Percentiles rank a stretch among this genome's conserved stretches.
phyloP scores from a whole-genome alignment of 208 protist species.

The Angomonas deanei region DNA sequence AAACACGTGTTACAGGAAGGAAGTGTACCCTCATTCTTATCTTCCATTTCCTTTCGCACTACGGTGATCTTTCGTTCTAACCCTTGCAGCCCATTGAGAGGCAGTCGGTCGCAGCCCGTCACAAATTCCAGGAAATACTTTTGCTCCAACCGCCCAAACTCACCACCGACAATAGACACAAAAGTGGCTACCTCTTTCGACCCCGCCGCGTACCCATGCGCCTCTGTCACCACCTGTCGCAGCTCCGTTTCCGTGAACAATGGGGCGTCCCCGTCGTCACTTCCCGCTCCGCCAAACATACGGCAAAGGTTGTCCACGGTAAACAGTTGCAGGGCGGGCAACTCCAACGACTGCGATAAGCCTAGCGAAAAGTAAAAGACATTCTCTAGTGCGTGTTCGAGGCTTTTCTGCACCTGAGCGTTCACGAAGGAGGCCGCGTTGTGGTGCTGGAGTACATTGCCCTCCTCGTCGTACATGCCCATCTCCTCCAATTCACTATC shows the following conservation, averaged over 20 bases:
- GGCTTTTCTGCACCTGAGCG: constrained; percentile 13
- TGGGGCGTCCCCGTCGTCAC: constrained; percentile 11
- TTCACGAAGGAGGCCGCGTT: constrained; percentile 31
- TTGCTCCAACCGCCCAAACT: constrained; percentile 66
- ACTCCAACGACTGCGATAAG: constrained; percentile 53
- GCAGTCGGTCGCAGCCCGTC: constrained; percentile 78
- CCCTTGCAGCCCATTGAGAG: constrained; percentile 67
- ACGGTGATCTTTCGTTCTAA: constrained; percentile 76
- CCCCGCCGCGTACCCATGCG: constrained; percentile 77
- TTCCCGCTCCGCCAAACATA: constrained; percentile 34
- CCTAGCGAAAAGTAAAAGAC: constrained; percentile 56
- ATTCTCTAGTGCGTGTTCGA: constrained; percentile 41
- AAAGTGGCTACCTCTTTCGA: constrained; percentile 63
- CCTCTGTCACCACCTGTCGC: constrained; percentile 37
- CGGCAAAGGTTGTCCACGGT: constrained; percentile 43
- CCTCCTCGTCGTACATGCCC: constrained; percentile 50
- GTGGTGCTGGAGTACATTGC: constrained; percentile 18
- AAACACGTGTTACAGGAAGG: constrained; percentile 92
- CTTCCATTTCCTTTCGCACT: constrained; percentile 79
- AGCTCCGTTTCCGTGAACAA: constrained; percentile 74
- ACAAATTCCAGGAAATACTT: constrained; percentile 84
- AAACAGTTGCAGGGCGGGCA: constrained; percentile 42
- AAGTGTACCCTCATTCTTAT: constrained; percentile 52
- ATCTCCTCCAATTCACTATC: constrained; percentile 43
- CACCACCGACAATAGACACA: constrained; percentile 53